Evolutionary conservation across 73 alveolate genomes (phyloP).

Genomic region (Urostyla sp.): DNA sequence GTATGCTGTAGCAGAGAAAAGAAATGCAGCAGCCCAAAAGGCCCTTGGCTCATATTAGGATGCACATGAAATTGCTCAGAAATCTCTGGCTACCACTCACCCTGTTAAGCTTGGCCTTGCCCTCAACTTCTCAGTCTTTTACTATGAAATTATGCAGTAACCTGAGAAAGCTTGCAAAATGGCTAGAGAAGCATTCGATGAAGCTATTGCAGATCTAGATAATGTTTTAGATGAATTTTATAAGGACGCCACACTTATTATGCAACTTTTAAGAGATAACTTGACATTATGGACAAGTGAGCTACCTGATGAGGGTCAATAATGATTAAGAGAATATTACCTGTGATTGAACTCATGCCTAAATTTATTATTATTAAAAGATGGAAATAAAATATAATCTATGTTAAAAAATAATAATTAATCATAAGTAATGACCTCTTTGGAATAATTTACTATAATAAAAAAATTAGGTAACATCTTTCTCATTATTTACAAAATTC

Average conservation of each 20-base stretch:
- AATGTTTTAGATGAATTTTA: conserved; percentile 84
- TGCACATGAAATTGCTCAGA: conserved; percentile 59
- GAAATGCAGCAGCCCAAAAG: conserved; percentile 33
- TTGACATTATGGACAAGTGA: conserved; percentile 85
- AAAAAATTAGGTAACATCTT: too few species aligned
- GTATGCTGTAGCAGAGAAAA: conserved; percentile 55
- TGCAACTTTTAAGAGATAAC: conserved; percentile 90
- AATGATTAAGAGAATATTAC: conserved; percentile 20
- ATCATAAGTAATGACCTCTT: too few species aligned
- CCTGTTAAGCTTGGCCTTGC: conserved; percentile 75
- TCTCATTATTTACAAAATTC: too few species aligned
- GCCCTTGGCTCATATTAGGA: conserved; percentile 54
- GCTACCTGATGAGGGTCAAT: conserved; percentile 67
- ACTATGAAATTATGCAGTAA: conserved; percentile 71
- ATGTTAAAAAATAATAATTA: too few species aligned
- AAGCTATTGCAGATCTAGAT: conserved; percentile 89
- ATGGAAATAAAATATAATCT: too few species aligned
- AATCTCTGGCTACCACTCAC: conserved; percentile 59
- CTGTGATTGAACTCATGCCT: too few species aligned
- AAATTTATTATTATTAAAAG: too few species aligned
- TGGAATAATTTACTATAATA: too few species aligned
- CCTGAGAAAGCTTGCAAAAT: conserved; percentile 77
- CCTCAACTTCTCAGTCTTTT: conserved; percentile 78
- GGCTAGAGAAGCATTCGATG: conserved; percentile 81
- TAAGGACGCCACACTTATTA: conserved; percentile 89